Conservation (phyloP, 345 rosid genomes). For the Rubroshorea leprosula region DNA sequence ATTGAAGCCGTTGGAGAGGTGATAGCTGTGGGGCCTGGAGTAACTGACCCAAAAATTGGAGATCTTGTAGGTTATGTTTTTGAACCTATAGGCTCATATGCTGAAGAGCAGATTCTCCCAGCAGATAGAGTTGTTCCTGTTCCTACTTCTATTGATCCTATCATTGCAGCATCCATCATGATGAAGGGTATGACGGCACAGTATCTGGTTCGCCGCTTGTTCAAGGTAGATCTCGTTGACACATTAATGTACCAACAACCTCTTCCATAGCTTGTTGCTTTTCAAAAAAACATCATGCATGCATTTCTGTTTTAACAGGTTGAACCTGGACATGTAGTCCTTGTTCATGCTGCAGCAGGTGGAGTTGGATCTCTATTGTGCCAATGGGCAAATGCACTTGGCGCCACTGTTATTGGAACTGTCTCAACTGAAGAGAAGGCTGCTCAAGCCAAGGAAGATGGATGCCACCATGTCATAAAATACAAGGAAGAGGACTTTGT, state of each 20-base stretch:
- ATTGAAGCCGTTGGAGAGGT: conserved; percentile 94
- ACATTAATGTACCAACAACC: too few relatives aligned
- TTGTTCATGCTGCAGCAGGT: conserved; percentile 94
- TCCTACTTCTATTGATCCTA: conserved; percentile 71
- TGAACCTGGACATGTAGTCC: conserved; percentile 65
- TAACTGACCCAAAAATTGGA: conserved; percentile 67
- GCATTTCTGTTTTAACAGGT: conserved; percentile 32
- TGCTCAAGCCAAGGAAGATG: conserved; percentile 83
- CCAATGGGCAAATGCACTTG: conserved; percentile 88
- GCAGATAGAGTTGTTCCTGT: conserved; percentile 76
- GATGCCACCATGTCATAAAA: conserved; percentile 77
- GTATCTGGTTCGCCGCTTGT: conserved; percentile 60
- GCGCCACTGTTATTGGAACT: conserved; percentile 83
- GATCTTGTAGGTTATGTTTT: conserved; percentile 88
- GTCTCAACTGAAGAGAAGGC: conserved; percentile 87
- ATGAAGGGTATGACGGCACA: conserved; percentile 95
- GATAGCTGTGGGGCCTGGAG: conserved; percentile 74
- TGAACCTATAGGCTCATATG: conserved; percentile 65
- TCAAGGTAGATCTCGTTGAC: too few relatives aligned
- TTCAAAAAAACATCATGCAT: conserved; percentile 11
- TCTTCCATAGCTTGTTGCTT: too few relatives aligned
- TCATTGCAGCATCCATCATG: conserved; percentile 67
- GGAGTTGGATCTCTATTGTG: conserved; percentile 90
- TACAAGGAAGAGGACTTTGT: conserved; percentile 81
- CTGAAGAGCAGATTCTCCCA: conserved; percentile 87